Evolutionary conservation across 768 basidiomycete genomes (phyloP), one percentile per base, ranked within the genome.

Genomic region (Butyriboletus loyo): DNA sequence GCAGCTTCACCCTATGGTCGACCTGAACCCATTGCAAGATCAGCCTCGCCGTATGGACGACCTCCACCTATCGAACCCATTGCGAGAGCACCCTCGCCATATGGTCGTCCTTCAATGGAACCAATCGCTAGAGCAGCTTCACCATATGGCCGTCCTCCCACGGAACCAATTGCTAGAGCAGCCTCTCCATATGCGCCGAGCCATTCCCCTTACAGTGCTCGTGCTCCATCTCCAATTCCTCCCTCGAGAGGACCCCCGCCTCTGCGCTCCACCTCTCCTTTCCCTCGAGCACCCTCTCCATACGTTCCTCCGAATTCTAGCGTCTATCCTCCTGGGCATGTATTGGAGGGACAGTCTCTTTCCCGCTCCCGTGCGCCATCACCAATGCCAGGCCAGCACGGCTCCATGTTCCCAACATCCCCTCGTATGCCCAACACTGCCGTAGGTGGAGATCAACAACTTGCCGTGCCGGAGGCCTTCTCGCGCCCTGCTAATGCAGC

Each of bases 381-480:
- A 21, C 83, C 85, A 10, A 79, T 79, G 66, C 81, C 79, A 21
- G 77, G 77, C 54, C 54, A 40, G 34, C 66, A 77, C 27, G 56
- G 64, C 19, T 66, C 21, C 17, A 24, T 45, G 14, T 71, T 68
- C 54, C 53, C 67, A 6, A 7, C 59, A 24, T 70, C 70, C 17
- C 68, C 70, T 27, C 69, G 68, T 28, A 59, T 66, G 52, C 60
- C 63, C 11, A 43, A 45, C 14, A 34, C 63, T 32, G 43, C 49
- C 27, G 30, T 46, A 25, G 51, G 48, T 7, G 62, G 69, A 41
- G 71, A 75, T 0, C 31, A 24, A 17, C 81, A 84, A 50, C 71
- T 85, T 17, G 69, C 77, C 41, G 76, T 82, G 2, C 89, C 89
- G 1, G 86, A 87, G 58, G 85, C 84, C 44, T 91, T 91, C 72